Percentiles rank a stretch among this genome's conserved stretches.
These are phyloP conservation scores for Helicostylum pulchrum DNA, from an alignment of 192 early-diverging fungal genomes.

Conservation along the genomic window DNA sequence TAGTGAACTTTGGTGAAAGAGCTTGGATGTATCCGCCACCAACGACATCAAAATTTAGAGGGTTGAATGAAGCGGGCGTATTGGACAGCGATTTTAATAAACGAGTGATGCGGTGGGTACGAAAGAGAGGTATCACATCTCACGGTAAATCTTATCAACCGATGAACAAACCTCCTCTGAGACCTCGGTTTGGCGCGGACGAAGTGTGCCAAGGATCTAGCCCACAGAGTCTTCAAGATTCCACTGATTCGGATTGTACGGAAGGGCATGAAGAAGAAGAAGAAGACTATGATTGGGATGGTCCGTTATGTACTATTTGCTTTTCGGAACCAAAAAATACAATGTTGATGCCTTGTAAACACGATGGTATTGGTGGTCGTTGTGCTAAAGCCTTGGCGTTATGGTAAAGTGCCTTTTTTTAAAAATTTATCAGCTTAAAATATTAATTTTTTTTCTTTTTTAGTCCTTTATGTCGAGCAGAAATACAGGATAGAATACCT, in stretches of 20 bases:
- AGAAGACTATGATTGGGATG: constrained; percentile 26
- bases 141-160: not conserved
- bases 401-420: constrained; percentile 23
- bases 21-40: constrained; percentile 37
- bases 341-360: constrained; percentile 27
- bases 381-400: constrained; percentile 24
- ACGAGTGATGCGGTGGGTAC: constrained; percentile 23
- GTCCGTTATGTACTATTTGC: constrained; percentile 32
- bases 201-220: not conserved
- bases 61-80: constrained; percentile 17
- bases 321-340: constrained; percentile 32
- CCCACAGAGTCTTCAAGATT: not conserved
- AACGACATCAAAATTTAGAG: not conserved
- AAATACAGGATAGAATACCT: constrained; percentile 9
- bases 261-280: not conserved
- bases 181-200: constrained; percentile 1
- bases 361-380: constrained; percentile 25
- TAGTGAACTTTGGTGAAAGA: constrained; percentile 65
- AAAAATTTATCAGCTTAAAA: not conserved
- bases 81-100: constrained; percentile 5
- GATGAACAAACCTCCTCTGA: not conserved
- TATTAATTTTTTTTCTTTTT: constrained; percentile 5
- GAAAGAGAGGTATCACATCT: not conserved
- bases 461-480: constrained; percentile 26
- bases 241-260: not conserved